phyloP scores from a whole-genome alignment of 441 rosid species.

The Caryocar brasiliense region DNA sequence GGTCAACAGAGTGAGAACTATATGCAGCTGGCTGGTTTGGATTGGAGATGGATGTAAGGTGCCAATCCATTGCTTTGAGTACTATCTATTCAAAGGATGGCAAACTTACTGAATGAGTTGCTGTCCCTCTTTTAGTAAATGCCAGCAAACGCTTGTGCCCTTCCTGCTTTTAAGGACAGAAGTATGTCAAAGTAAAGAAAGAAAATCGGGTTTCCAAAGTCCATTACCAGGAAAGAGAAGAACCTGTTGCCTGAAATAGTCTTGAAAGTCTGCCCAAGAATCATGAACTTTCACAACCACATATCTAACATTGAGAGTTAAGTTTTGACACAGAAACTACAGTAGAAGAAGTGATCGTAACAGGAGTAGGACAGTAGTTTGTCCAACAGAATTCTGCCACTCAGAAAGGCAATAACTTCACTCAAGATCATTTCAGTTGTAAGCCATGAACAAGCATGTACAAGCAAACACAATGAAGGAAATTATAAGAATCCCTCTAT shows the following conservation, averaged over 20 bases:
- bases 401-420: background rate
- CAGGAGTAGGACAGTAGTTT: background rate
- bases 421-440: too few relatives aligned
- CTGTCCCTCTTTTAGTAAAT: constrained; percentile 78
- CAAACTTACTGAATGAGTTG: constrained; percentile 61
- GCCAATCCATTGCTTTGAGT: too few relatives aligned
- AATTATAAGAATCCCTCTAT: too few relatives aligned
- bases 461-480: background rate
- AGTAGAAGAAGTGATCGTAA: background rate
- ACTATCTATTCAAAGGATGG: constrained; percentile 2
- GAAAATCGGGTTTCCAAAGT: background rate
- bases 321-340: constrained; percentile 9
- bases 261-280: constrained; percentile 73
- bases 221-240: constrained; percentile 6
- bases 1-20: too few relatives aligned
- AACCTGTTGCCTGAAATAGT: constrained; percentile 72
- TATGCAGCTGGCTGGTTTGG: too few relatives aligned
- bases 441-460: background rate
- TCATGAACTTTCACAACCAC: constrained; percentile 73
- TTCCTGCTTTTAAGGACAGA: constrained; percentile 35
- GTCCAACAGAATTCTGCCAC: background rate
- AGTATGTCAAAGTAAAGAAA: constrained; percentile 3
- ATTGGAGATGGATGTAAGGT: too few relatives aligned
- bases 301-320: constrained; percentile 34
- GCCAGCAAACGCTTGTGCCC: constrained; percentile 80